phyloP scores from a whole-genome alignment of 2,329 filamentous ascomycete species.

The Penicillium nordicum region DNA sequence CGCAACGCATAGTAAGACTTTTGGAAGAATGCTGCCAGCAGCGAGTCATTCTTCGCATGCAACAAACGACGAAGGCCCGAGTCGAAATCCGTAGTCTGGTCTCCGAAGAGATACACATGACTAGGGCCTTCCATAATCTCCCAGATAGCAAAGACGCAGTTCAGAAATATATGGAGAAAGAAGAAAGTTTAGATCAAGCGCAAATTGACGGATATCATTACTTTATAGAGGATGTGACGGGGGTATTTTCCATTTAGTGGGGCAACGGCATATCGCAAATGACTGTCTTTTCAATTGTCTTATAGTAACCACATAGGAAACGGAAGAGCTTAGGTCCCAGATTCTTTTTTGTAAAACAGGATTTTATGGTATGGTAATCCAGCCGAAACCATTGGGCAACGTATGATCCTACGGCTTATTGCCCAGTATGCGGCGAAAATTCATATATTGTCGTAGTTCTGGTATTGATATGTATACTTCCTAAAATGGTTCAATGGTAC shows the following conservation, averaged over 20 bases:
- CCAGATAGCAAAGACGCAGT: slow-evolving; percentile 7
- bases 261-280: not conserved
- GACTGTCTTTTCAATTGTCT: slow-evolving; percentile 5
- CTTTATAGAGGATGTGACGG: slow-evolving; percentile 19
- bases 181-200: not conserved
- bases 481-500: slow-evolving; percentile 14
- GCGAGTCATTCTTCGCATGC: slow-evolving; percentile 41
- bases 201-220: slow-evolving; percentile 10
- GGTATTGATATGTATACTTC: not conserved
- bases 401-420: not conserved
- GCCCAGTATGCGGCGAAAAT: not conserved
- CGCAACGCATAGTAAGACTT: slow-evolving; percentile 43
- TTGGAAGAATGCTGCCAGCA: slow-evolving; percentile 44
- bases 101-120: slow-evolving; percentile 46
- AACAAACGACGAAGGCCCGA: slow-evolving; percentile 42
- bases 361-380: not conserved
- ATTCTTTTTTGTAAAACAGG: slow-evolving; percentile 2
- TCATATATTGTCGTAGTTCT: slow-evolving; percentile 8
- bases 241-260: slow-evolving; percentile 5
- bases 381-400: not conserved
- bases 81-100: slow-evolving; percentile 45
- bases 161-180: slow-evolving; percentile 9
- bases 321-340: slow-evolving; percentile 4
- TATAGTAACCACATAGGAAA: not conserved
- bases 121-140: slow-evolving; percentile 30